Conservation (phyloP, 2,329 filamentous ascomycete species). For the Botrytis tulipae region DNA sequence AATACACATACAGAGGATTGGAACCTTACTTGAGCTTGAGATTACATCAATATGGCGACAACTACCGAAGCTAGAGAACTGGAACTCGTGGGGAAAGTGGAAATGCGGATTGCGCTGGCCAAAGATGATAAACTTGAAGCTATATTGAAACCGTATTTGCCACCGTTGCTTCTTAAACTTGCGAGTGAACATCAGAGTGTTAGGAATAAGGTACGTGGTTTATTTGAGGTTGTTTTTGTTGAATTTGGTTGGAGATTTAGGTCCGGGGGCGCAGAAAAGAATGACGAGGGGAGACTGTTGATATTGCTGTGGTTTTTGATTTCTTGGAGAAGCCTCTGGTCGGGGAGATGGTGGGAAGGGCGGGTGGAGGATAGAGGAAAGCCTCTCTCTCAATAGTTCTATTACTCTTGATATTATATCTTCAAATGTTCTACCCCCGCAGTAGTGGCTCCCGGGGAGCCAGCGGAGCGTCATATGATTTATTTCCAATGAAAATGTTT, state of each 20-base stretch:
- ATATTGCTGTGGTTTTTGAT: background rate
- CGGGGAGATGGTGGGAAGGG: background rate
- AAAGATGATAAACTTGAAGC: slow-evolving; percentile 80
- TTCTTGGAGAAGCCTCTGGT: background rate
- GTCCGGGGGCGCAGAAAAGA: background rate
- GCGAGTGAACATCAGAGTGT: slow-evolving; percentile 77
- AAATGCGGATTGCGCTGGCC: slow-evolving; percentile 69
- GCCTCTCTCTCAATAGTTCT: background rate
- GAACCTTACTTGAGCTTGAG: background rate
- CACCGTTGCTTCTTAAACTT: slow-evolving; percentile 81
- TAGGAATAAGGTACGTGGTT: slow-evolving; percentile 62
- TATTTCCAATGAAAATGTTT: background rate
- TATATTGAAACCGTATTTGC: slow-evolving; percentile 74
- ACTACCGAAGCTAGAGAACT: slow-evolving; percentile 55
- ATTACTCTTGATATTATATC: background rate
- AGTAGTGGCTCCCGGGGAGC: background rate
- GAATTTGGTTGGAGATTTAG: background rate
- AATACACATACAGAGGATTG: background rate
- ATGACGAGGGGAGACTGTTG: background rate
- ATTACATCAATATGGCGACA: slow-evolving; percentile 11
- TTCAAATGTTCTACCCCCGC: background rate
- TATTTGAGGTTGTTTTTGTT: background rate
- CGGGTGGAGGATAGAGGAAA: background rate
- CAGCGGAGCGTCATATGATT: background rate
- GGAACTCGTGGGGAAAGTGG: slow-evolving; percentile 78